These are phyloP conservation scores for Raphidocelis subcapitata DNA, from an alignment of 139 green algal species.

Conservation along the genomic window DNA sequence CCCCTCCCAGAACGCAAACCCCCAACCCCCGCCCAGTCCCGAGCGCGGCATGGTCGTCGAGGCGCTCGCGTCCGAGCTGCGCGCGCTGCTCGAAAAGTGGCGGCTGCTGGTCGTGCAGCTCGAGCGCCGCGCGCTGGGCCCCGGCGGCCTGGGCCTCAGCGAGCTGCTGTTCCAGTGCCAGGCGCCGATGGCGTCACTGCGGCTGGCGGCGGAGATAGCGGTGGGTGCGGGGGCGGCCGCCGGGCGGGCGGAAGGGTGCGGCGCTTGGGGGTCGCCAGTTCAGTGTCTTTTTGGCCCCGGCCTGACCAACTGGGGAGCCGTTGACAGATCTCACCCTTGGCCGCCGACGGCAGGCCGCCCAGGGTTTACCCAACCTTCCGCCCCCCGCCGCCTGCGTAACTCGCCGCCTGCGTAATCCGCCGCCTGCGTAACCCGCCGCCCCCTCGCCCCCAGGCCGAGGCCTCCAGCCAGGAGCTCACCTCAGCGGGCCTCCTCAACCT, in stretches of 20 bases:
- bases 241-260: not conserved
- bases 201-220: conserved; percentile 67
- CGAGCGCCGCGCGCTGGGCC: conserved; percentile 61
- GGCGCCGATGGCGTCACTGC: conserved; percentile 58
- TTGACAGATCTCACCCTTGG: not conserved
- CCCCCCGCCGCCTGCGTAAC: not conserved
- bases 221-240: conserved; percentile 40
- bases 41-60: conserved; percentile 55
- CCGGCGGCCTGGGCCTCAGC: conserved; percentile 65
- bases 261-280: not conserved
- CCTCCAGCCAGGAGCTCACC: conserved; percentile 4
- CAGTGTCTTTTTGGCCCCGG: not conserved
- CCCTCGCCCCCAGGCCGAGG: conserved; percentile 27
- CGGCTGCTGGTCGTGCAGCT: conserved; percentile 86
- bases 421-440: no score
- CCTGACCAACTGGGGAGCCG: not conserved
- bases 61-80: conserved; percentile 75
- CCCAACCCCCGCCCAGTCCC: no score
- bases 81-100: conserved; percentile 72
- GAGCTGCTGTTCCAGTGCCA: conserved; percentile 78
- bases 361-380: not conserved
- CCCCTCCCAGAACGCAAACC: no score
- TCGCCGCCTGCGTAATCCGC: not conserved
- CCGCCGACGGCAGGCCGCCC: not conserved
- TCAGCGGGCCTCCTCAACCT: conserved; percentile 69